Percentiles rank a stretch among this genome's conserved stretches.
phyloP scores from a whole-genome alignment of 768 basidiomycete genomes.

The Tephrocybe sp. region DNA sequence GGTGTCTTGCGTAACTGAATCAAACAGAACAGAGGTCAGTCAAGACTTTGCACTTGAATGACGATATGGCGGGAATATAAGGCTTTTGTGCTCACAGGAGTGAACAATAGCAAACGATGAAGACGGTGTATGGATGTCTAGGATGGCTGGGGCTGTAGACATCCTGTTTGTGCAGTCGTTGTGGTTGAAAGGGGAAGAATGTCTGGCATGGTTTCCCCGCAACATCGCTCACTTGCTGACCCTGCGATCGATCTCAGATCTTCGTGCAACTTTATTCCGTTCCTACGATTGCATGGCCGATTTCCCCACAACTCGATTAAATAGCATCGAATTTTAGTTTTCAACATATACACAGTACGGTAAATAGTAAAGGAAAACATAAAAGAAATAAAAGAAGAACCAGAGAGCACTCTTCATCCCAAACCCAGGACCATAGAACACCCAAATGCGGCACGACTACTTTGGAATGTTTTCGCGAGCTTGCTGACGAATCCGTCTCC shows the following conservation, averaged over 20 bases:
- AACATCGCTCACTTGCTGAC: not conserved
- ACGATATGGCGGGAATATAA: not conserved
- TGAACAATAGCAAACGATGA: slow-evolving; percentile 77
- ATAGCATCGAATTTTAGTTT: not conserved
- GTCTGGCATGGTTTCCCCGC: not conserved
- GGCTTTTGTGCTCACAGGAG: slow-evolving; percentile 52
- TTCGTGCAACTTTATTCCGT: not conserved
- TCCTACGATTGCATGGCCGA: no score
- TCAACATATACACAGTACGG: slow-evolving; percentile 2
- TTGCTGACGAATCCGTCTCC: slow-evolving; percentile 79
- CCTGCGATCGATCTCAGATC: slow-evolving; percentile 11
- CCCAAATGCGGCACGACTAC: slow-evolving; percentile 36
- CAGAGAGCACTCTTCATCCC: not conserved
- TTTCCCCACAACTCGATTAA: not conserved
- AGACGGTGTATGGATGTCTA: slow-evolving; percentile 76
- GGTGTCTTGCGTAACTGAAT: slow-evolving; percentile 67
- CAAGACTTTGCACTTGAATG: not conserved
- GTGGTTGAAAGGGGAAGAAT: slow-evolving; percentile 1
- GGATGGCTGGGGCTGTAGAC: slow-evolving; percentile 42
- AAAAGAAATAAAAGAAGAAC: slow-evolving; percentile 2
- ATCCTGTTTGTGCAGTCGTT: slow-evolving; percentile 4
- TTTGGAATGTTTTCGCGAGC: slow-evolving; percentile 90
- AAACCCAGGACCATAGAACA: not conserved
- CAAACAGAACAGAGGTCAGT: slow-evolving; percentile 9
- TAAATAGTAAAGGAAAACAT: not conserved